Evolutionary conservation across 2,329 filamentous ascomycete species (phyloP), one percentile per base, ranked within the genome.

Genomic region (Fusarium oligoseptatum): DNA sequence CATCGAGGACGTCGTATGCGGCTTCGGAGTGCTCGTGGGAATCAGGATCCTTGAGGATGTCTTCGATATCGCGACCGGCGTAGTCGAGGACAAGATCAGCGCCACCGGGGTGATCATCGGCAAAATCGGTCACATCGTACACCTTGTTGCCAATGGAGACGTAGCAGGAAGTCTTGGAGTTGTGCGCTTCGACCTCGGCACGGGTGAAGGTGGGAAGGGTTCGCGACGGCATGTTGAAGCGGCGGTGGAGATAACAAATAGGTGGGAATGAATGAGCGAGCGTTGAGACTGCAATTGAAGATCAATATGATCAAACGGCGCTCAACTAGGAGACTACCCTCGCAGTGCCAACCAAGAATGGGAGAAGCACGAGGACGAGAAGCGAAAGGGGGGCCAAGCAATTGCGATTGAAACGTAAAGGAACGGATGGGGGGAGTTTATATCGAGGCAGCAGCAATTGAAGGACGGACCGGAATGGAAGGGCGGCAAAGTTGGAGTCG

Each of bases 1-100:
- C 97, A 55, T 97, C 94, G 29, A 99, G 88, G 15, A 98, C 93
- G 79, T 98, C 96, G 84, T 98, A 99, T n/a, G 97, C 97, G 2
- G 95, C 89, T 71, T 98, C 95, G 57, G 93, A 95, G 83, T 99
- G 97, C 50, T 87, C 85, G 81, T 99, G 97, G 37, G 95, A 98
- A 50, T 90, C 85, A 71, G 92, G 88, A 80, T 99, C 95, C 81
- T 93, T 91, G 84, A 99, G 87, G 68, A 98, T 97, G 4, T 91
- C 88, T 74, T 90, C 89, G 67, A 98, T 88, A 83, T 99, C 97
- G 83, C 95, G 94, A 76, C 96, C 96, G 36, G 90, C 97, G 82
- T 97, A 97, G 63, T 98, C 94, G 73, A 98, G 87, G 71, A 99
- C 92, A 77, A 98, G 87, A 72, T 98, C 94, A 78, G 91, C 91